Evolutionary conservation across 257 asterid genomes (phyloP).

Genomic region (Marsdenia floribunda): DNA sequence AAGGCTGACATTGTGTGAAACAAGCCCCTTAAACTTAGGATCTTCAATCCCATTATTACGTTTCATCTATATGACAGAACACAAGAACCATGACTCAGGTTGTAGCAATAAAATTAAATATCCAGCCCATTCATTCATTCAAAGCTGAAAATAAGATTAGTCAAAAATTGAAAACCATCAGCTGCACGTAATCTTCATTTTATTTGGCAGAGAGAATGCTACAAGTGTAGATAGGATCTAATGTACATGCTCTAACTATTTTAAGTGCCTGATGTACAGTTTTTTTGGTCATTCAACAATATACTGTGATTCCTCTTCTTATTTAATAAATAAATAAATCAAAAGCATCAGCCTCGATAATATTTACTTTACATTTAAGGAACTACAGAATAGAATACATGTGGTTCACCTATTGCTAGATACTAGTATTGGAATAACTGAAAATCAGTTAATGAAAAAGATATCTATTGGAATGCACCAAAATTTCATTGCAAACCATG

Average conservation of each 20-base stretch:
- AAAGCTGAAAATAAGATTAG: neutral
- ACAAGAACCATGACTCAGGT: neutral
- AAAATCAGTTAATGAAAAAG: neutral
- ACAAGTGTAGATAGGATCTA: too few relatives aligned
- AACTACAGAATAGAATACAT: neutral
- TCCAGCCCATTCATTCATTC: neutral
- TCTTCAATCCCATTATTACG: conserved; percentile 46
- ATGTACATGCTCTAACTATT: too few relatives aligned
- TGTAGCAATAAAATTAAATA: neutral
- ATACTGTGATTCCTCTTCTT: too few relatives aligned
- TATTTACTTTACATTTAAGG: neutral
- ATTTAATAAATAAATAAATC: too few relatives aligned
- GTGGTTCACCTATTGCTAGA: neutral
- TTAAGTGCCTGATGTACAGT: too few relatives aligned
- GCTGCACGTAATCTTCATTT: too few relatives aligned
- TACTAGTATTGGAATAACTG: neutral
- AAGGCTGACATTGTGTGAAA: conserved; percentile 54
- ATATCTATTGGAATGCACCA: neutral
- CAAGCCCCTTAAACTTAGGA: conserved; percentile 60
- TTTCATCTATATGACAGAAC: conserved; percentile 55
- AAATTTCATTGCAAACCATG: neutral
- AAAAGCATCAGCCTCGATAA: neutral
- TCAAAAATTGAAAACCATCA: neutral
- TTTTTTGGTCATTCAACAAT: too few relatives aligned
- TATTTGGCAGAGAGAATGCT: too few relatives aligned